phyloP scores from a whole-genome alignment of 106 monocot species.

The Chionographis japonica region DNA sequence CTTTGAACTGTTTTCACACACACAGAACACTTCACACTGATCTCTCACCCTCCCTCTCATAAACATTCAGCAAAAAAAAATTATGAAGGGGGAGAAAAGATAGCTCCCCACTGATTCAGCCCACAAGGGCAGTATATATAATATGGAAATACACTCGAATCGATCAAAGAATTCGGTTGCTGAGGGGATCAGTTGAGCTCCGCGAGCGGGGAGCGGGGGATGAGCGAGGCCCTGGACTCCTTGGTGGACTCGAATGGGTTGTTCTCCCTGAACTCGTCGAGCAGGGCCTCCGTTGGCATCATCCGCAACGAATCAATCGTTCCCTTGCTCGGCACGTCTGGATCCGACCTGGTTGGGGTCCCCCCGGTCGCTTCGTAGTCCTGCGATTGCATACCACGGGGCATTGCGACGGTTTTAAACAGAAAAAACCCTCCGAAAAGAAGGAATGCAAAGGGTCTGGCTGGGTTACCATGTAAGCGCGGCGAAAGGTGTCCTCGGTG shows the following conservation, averaged over 20 bases:
- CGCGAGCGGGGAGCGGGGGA: constrained; percentile 71
- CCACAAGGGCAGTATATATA: too few species aligned
- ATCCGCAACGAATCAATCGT: constrained; percentile 74
- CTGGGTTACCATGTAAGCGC: constrained; percentile 44
- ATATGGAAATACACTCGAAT: too few species aligned
- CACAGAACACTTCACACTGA: too few species aligned
- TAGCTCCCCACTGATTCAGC: too few species aligned
- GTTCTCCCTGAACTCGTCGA: constrained; percentile 86
- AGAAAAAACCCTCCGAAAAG: too few species aligned
- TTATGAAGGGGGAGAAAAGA: too few species aligned
- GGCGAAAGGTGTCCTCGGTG: constrained; percentile 42
- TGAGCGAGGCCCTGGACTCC: constrained; percentile 53
- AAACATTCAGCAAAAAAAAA: too few species aligned
- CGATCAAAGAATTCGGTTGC: too few species aligned
- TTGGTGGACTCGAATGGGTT: constrained; percentile 68
- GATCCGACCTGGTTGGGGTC: constrained; percentile 67
- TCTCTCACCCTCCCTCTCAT: too few species aligned
- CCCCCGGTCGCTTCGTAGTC: constrained; percentile 74
- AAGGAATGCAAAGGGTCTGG: background rate
- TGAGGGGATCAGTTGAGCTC: constrained; percentile 43
- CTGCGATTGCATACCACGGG: constrained; percentile 14
- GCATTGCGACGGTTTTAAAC: background rate
- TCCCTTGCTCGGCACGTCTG: constrained; percentile 64
- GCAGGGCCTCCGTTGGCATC: constrained; percentile 66
- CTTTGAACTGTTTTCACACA: too few species aligned